A percentile compares a stretch with the other conserved stretches of the same genome.
Evolutionary conservation across 805 yeast genomes (phyloP).

Genomic region (Cephaloascus albidus): DNA sequence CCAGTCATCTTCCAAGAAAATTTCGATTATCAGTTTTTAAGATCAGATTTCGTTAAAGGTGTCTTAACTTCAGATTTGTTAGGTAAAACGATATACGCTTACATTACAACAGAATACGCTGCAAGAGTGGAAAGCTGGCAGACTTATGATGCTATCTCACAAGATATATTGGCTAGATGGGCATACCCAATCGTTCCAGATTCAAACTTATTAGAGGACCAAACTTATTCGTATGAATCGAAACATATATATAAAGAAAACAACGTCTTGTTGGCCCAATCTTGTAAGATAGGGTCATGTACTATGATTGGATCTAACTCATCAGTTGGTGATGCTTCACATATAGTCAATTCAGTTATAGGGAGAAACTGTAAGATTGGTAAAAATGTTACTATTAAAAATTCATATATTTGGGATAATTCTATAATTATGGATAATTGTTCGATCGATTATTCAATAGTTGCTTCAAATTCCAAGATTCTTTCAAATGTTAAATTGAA

Average conservation of each 20-base stretch:
- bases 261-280: slow-evolving; percentile 83
- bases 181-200: slow-evolving; percentile 89
- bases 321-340: slow-evolving; percentile 65
- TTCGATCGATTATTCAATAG: slow-evolving; percentile 49
- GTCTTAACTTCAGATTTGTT: slow-evolving; percentile 83
- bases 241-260: slow-evolving; percentile 86
- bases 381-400: slow-evolving; percentile 55
- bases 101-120: slow-evolving; percentile 74
- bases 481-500: slow-evolving; percentile 41
- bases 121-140: slow-evolving; percentile 95
- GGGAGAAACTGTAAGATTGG: slow-evolving; percentile 88
- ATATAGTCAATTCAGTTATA: slow-evolving; percentile 60
- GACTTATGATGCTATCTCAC: slow-evolving; percentile 85
- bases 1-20: slow-evolving; percentile 95
- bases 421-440: slow-evolving; percentile 62
- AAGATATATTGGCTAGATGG: slow-evolving; percentile 87
- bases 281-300: slow-evolving; percentile 75
- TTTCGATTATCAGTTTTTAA: slow-evolving; percentile 82
- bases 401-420: slow-evolving; percentile 85
- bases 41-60: slow-evolving; percentile 86
- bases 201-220: slow-evolving; percentile 60
- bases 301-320: slow-evolving; percentile 79
- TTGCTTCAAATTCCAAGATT: slow-evolving; percentile 58
- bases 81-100: slow-evolving; percentile 85
- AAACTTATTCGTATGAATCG: slow-evolving; percentile 70